Evolutionary conservation across 352 stramenopile genomes (phyloP), one percentile per base, ranked within the genome.

Genomic region (Pythium rishiriense): DNA sequence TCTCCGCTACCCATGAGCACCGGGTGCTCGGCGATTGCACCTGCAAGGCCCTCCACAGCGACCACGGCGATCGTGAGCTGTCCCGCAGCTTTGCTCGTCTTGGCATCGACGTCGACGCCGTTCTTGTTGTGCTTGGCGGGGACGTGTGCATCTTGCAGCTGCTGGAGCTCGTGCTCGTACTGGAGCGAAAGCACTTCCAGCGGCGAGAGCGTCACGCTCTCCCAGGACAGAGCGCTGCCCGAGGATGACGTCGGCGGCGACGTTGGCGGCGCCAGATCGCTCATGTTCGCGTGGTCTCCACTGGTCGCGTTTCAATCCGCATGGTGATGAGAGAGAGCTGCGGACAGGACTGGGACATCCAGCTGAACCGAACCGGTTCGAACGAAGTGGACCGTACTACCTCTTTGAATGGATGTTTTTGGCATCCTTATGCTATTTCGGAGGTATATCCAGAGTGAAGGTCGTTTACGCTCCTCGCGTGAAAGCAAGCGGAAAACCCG

Each of bases 141-240:
- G 3, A 67, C 63, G 19, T 78, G 67, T 22, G 64, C 69, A 31
- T 80, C 78, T 50, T 87, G 58, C 0, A 85, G 73, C 25, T 78
- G 74, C 65, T 87, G 76, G 62, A 92, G 46, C 56, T 92, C 81
- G 22, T 82, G 66, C 60, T 93, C 83, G 28, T 90, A 70, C 65
- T 91, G 81, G 43, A 93, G 69, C 17, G 83, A 79, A n/a, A 87
- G 53, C 64, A 86, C 41, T 46, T 95, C 84, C 43, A 87, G 67
- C 29, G 85, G 83, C 11, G 84, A 93, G 42, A 93, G 70, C 63
- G 80, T 63, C 49, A 93, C 84, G 62, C 82, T 88, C 63, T 95
- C 84, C 86, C 86, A 93, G 64, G 81, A 88, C 55, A 83, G 69
- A 43, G 80, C 89, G 62, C 72, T 90, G 64, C 68, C 69, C 51